Conservation (phyloP, 2,329 filamentous ascomycete species). For the Boeremia lycopersici region DNA sequence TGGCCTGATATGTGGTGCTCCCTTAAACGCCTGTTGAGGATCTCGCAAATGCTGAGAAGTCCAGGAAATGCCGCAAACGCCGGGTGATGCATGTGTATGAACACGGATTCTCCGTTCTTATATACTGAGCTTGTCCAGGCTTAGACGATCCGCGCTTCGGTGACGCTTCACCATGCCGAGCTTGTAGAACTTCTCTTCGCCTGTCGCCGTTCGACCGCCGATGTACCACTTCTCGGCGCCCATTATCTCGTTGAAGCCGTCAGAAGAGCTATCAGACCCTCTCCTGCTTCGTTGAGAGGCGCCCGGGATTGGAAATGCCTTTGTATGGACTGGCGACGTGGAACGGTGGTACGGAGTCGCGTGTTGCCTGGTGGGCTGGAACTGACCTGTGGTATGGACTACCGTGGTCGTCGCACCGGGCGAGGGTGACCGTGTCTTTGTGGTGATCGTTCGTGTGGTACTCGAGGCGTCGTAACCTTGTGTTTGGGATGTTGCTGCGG, state of each 20-base stretch:
- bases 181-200: slow-evolving; percentile 84
- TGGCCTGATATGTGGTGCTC: slow-evolving; percentile 4
- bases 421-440: slow-evolving; percentile 40
- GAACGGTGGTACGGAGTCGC: slow-evolving; percentile 47
- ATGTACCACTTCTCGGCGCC: slow-evolving; percentile 83
- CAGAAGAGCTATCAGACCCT: slow-evolving; percentile 75
- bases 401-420: slow-evolving; percentile 48
- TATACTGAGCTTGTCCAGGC: slow-evolving; percentile 75
- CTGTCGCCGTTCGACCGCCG: slow-evolving; percentile 73
- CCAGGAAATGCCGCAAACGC: slow-evolving; percentile 32
- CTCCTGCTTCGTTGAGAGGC: slow-evolving; percentile 55
- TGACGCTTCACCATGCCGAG: slow-evolving; percentile 75
- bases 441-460: slow-evolving; percentile 48
- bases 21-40: slow-evolving; percentile 20
- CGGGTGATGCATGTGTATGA: slow-evolving; percentile 32
- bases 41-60: slow-evolving; percentile 17
- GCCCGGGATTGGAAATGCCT: slow-evolving; percentile 45
- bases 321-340: slow-evolving; percentile 42
- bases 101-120: slow-evolving; percentile 49
- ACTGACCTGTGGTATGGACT: slow-evolving; percentile 46
- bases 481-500: slow-evolving; percentile 43
- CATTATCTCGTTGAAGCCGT: slow-evolving; percentile 75
- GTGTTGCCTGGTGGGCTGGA: slow-evolving; percentile 51
- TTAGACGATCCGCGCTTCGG: slow-evolving; percentile 75
- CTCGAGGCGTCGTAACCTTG: slow-evolving; percentile 48